These are phyloP conservation scores for Aurantiochytrium sp. DNA, from an alignment of 108 stramenopile genomes.

Conservation along the genomic window DNA sequence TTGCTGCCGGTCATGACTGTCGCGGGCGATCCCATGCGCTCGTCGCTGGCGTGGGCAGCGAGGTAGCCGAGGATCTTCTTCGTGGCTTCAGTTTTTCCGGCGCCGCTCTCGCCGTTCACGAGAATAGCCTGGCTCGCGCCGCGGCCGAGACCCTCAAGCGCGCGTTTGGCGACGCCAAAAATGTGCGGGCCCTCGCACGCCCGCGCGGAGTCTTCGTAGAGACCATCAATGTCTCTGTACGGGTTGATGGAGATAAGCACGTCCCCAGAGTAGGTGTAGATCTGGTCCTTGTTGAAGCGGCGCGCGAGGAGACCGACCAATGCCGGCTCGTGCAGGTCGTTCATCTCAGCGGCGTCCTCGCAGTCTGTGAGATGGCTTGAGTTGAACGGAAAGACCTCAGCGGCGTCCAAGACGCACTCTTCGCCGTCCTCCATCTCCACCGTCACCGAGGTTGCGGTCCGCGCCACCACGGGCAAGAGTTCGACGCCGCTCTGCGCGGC, in stretches of 20 bases:
- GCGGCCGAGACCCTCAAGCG: neutral
- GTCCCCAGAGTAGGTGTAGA: neutral
- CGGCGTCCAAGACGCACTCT: neutral
- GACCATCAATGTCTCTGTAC: neutral
- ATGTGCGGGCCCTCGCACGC: neutral
- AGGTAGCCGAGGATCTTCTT: neutral
- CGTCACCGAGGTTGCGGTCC: neutral
- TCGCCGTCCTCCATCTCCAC: neutral
- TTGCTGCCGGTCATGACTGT: constrained; percentile 48
- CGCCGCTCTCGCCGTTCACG: constrained; percentile 40
- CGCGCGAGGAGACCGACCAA: neutral
- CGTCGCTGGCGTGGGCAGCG: constrained; percentile 49
- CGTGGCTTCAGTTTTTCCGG: constrained; percentile 40
- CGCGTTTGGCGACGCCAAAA: neutral
- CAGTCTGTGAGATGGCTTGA: constrained; percentile 34
- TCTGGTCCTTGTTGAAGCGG: neutral
- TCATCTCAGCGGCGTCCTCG: constrained; percentile 44
- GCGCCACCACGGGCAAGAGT: neutral
- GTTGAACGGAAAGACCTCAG: neutral
- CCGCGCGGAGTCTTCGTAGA: neutral
- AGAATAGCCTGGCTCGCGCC: constrained; percentile 1
- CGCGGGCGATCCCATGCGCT: constrained; percentile 54
- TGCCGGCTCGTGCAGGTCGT: constrained; percentile 38
- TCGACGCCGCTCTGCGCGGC: neutral
- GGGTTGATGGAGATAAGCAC: constrained; percentile 33